These are phyloP conservation scores for Sporothrix dimorphospora DNA, from an alignment of 2,329 filamentous ascomycete genomes.

Conservation along the genomic window DNA sequence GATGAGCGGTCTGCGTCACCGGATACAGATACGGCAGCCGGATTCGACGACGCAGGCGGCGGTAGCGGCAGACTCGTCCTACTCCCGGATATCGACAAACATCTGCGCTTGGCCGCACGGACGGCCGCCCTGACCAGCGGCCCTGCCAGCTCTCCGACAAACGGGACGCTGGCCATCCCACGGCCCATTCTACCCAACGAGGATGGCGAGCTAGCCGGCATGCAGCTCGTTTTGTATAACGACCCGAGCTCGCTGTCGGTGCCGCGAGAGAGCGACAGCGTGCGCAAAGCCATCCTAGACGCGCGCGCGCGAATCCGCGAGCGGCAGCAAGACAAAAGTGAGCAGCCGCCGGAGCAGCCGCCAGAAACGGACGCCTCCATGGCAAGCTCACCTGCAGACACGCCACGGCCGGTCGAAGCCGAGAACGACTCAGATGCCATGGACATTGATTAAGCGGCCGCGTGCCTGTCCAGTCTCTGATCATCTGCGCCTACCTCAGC, in stretches of 20 bases:
- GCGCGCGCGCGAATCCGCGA: conserved; percentile 70
- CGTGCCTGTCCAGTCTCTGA: neutral
- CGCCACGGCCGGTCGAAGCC: conserved; percentile 5
- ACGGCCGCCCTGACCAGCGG: conserved; percentile 1
- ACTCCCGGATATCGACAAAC: conserved; percentile 82
- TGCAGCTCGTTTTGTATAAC: conserved; percentile 82
- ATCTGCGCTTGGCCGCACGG: conserved; percentile 57
- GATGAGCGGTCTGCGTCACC: conserved; percentile 51
- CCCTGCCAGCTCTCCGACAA: conserved; percentile 36
- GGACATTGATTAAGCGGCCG: conserved; percentile 58
- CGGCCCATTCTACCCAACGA: conserved; percentile 61
- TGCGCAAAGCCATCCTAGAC: conserved; percentile 83
- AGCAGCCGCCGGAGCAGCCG: neutral
- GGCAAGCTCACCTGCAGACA: conserved; percentile 21
- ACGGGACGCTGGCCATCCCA: conserved; percentile 26
- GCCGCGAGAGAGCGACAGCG: conserved; percentile 73
- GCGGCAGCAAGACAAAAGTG: conserved; percentile 50
- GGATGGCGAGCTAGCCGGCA: conserved; percentile 59
- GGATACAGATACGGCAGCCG: conserved; percentile 16
- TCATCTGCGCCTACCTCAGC: neutral
- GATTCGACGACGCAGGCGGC: neutral
- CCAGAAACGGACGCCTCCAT: conserved; percentile 17
- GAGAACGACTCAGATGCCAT: conserved; percentile 63
- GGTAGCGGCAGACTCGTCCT: conserved; percentile 68
- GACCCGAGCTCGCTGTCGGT: conserved; percentile 77